These are phyloP conservation scores for Cordyceps pruinosa DNA, from an alignment of 2,329 filamentous ascomycete genomes.

Conservation along the genomic window DNA sequence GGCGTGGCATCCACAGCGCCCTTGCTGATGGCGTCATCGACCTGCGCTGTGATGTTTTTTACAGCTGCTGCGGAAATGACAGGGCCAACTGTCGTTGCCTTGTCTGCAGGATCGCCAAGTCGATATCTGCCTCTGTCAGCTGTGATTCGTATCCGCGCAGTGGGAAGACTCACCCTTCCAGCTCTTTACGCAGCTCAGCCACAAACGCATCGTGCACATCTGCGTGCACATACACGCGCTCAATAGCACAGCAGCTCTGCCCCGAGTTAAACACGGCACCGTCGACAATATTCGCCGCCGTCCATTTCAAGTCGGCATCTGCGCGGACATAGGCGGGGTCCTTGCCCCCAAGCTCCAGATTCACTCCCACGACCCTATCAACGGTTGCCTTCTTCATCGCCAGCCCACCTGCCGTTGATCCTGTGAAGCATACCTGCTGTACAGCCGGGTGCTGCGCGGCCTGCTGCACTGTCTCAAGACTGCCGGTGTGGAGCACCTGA, in stretches of 20 bases:
- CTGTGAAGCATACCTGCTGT: slow-evolving; percentile 82
- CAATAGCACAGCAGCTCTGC: slow-evolving; percentile 90
- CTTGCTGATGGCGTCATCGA: slow-evolving; percentile 74
- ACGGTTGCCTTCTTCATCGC: slow-evolving; percentile 78
- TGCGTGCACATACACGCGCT: slow-evolving; percentile 85
- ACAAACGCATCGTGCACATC: slow-evolving; percentile 79
- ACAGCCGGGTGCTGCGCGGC: slow-evolving; percentile 72
- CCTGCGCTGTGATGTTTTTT: slow-evolving; percentile 67
- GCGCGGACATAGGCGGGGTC: slow-evolving; percentile 83
- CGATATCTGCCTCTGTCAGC: slow-evolving; percentile 47
- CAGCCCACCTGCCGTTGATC: slow-evolving; percentile 80
- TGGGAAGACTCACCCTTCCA: slow-evolving; percentile 43
- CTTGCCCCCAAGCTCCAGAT: slow-evolving; percentile 88
- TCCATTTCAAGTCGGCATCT: slow-evolving; percentile 86
- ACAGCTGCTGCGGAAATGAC: slow-evolving; percentile 77
- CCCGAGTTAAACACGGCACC: slow-evolving; percentile 94
- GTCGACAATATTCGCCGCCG: slow-evolving; percentile 88
- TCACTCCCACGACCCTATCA: slow-evolving; percentile 76
- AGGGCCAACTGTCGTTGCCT: slow-evolving; percentile 75
- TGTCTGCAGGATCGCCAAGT: slow-evolving; percentile 76
- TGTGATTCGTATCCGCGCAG: background rate
- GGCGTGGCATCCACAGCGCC: slow-evolving; percentile 82
- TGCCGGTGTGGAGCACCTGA: slow-evolving; percentile 87
- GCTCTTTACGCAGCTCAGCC: slow-evolving; percentile 68
- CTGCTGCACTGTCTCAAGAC: slow-evolving; percentile 65